Evolutionary conservation across 345 rosid genomes (phyloP), one percentile per base, ranked within the genome.

Genomic region (Isatis tinctoria): DNA sequence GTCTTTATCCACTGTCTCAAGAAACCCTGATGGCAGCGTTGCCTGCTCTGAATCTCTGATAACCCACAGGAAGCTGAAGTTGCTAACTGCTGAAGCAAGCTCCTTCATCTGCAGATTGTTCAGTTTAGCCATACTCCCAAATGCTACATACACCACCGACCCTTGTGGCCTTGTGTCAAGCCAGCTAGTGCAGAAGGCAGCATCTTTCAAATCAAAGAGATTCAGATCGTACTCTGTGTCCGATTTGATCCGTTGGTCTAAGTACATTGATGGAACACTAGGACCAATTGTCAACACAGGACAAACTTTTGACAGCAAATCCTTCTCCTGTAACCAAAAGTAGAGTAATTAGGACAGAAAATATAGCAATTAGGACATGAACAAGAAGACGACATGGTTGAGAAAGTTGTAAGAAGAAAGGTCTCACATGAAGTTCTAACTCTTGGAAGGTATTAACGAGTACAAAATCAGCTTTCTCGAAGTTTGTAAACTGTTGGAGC

Each of bases 101-200:
- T 88, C 94, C 56, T 78, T 80, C 81, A 82, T 81, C 66, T 88
- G 92, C 13, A 30, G 27, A 8, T 8, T 44, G 77, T 61, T 70
- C 40, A 85, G 54, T 28, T 45, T 10, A 2, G 85, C 77, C 79
- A 87, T 41, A 85, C 97, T 86, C 2, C 97, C 94, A 14, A 88
- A 91, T 24, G 94, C 83, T 9, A 83, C 82, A 13, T 81, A 91
- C n/a, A 91, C 79, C 12, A 88, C 92, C 2, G 92, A 88, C 8
- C 75, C 53, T 20, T 80, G 37, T 60, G 87, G 83, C 75, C 82
- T 89, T 0, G 63, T 17, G 67, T 48, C 64, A 14, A 88, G 85
- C 94, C 97, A 91, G 2, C 65, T 8, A 9, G 27, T 73, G 63
- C 78, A 66, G 11, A 64, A 57, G 45, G 60, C 74, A 81, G 37